These are phyloP conservation scores for Diaporthe batatas DNA, from an alignment of 2,329 filamentous ascomycete species.

Conservation along the genomic window DNA sequence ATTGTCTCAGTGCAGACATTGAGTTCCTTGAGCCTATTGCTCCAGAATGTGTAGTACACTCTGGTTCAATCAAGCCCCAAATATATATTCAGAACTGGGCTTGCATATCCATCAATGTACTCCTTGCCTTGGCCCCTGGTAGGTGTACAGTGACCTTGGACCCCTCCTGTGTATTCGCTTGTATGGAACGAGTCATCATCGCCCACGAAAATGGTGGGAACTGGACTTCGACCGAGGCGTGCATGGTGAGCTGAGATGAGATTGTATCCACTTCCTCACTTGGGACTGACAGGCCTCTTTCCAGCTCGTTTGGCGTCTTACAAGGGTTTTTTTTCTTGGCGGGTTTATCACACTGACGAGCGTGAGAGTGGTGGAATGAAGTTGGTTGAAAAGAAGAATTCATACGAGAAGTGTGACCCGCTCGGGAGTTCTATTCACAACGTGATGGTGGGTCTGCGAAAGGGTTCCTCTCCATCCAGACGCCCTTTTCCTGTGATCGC, in stretches of 20 bases:
- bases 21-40: background rate
- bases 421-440: no score
- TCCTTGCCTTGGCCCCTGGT: background rate
- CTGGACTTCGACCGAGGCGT: background rate
- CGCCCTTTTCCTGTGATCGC: background rate
- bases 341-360: no score
- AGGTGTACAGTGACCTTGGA: background rate
- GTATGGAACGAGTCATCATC: background rate
- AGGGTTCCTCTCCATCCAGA: background rate
- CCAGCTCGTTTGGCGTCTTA: background rate
- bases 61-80: background rate
- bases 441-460: no score
- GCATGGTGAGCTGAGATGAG: background rate
- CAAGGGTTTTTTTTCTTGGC: background rate
- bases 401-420: no score
- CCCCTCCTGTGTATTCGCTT: background rate
- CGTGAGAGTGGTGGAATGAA: no score
- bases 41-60: no score
- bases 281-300: background rate
- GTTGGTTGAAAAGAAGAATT: no score
- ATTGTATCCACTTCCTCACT: background rate
- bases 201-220: background rate
- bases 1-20: background rate
- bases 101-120: background rate
- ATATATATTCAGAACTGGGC: background rate